Conservation (phyloP, 2,329 filamentous ascomycete species). For the Phyllosticta citribraziliensis region DNA sequence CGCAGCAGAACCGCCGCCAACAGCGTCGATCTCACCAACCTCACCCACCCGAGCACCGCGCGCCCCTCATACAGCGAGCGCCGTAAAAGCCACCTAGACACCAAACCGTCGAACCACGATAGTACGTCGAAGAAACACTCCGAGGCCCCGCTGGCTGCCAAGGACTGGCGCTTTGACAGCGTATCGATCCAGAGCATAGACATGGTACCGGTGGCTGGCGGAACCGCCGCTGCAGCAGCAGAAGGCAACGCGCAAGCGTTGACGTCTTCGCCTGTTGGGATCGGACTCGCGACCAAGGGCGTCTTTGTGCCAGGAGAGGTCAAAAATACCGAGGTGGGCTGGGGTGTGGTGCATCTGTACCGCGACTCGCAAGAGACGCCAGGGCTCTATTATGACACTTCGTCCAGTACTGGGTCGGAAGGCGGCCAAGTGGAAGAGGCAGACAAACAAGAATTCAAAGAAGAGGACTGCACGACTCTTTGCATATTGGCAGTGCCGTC, state of each 20-base stretch:
- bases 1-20: slow-evolving; percentile 16
- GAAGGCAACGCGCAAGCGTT: slow-evolving; percentile 23
- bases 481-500: slow-evolving; percentile 92
- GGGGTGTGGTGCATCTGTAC: slow-evolving; percentile 91
- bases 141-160: slow-evolving; percentile 14
- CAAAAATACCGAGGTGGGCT: slow-evolving; percentile 68
- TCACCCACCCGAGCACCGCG: not conserved
- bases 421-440: slow-evolving; percentile 17
- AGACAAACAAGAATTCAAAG: slow-evolving; percentile 25
- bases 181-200: slow-evolving; percentile 75
- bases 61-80: slow-evolving; percentile 26
- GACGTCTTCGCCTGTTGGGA: slow-evolving; percentile 17
- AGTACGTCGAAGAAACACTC: not conserved
- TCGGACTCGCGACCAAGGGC: slow-evolving; percentile 71
- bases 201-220: slow-evolving; percentile 40
- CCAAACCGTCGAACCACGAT: not conserved
- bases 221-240: slow-evolving; percentile 14
- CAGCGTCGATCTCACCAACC: slow-evolving; percentile 17
- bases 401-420: slow-evolving; percentile 28
- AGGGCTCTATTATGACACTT: slow-evolving; percentile 44
- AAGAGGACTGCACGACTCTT: slow-evolving; percentile 71
- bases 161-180: slow-evolving; percentile 75
- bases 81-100: slow-evolving; percentile 21
- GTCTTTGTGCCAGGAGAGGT: slow-evolving; percentile 62
- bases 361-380: slow-evolving; percentile 69